phyloP scores from a whole-genome alignment of 2,329 filamentous ascomycete species.

The Nemania abortiva region DNA sequence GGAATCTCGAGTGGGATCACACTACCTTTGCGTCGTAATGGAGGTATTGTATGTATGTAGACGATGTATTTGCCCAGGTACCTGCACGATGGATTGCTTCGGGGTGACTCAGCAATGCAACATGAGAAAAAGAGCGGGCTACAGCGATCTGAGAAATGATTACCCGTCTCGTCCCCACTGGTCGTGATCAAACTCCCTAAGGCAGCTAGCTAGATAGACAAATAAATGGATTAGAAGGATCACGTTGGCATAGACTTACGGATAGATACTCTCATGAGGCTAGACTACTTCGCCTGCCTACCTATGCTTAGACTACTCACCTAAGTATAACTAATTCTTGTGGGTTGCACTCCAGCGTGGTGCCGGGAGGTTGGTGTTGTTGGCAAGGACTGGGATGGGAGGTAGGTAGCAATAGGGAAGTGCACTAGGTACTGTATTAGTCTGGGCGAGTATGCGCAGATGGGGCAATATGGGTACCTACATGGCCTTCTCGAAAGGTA shows the following conservation, averaged over 20 bases:
- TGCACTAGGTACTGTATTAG: background rate
- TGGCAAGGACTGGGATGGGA: background rate
- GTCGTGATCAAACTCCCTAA: background rate
- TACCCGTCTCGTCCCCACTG: background rate
- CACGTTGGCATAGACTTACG: no score
- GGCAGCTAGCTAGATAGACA: background rate
- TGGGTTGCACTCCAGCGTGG: background rate
- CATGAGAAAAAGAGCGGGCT: background rate
- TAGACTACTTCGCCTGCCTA: background rate
- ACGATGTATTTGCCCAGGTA: background rate
- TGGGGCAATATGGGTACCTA: slow-evolving; percentile 10
- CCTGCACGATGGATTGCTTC: background rate
- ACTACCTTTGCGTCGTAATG: background rate
- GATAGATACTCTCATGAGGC: background rate
- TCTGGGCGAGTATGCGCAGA: background rate
- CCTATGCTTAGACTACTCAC: background rate
- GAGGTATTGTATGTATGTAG: background rate
- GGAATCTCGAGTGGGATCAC: slow-evolving; percentile 20
- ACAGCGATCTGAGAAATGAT: slow-evolving; percentile 1
- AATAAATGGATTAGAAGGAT: no score
- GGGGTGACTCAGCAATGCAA: background rate
- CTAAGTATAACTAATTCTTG: background rate
- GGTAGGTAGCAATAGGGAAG: background rate
- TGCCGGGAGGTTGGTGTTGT: background rate
- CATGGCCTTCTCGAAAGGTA: slow-evolving; percentile 7